phyloP scores from a whole-genome alignment of 2,329 filamentous ascomycete species.

The Fusarium sp. region DNA sequence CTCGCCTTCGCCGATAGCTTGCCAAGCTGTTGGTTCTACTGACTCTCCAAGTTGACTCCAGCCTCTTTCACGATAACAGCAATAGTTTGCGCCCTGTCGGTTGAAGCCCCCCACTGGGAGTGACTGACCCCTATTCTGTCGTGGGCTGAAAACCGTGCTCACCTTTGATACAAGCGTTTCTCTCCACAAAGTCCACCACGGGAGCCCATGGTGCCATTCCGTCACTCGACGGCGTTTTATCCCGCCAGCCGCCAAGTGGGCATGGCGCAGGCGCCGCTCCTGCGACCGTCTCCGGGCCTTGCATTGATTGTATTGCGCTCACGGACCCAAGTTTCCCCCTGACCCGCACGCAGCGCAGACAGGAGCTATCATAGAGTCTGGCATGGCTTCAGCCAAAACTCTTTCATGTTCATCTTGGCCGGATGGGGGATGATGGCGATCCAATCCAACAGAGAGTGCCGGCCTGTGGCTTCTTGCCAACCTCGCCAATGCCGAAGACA shows the following conservation, averaged over 20 bases:
- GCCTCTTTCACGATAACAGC: not conserved
- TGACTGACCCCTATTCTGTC: conserved; percentile 19
- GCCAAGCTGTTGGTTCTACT: not conserved
- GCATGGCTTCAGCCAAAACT: conserved; percentile 7
- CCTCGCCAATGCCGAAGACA: not conserved
- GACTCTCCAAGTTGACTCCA: not conserved
- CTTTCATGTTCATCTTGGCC: not conserved
- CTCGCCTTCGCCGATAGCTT: conserved; percentile 2
- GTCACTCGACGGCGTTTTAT: conserved; percentile 35
- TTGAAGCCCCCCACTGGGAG: not conserved
- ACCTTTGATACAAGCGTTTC: conserved; percentile 15
- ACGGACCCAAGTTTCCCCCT: not conserved
- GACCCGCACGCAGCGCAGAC: not conserved
- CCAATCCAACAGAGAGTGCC: not conserved
- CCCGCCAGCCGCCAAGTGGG: conserved; percentile 35
- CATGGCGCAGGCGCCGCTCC: conserved; percentile 30
- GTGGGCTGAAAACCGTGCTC: conserved; percentile 34
- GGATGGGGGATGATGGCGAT: not conserved
- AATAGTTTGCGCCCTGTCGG: not conserved
- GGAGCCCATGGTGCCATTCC: conserved; percentile 35
- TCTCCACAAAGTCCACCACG: conserved; percentile 27
- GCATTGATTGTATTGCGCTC: conserved; percentile 5
- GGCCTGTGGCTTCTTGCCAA: not conserved
- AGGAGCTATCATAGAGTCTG: not conserved
- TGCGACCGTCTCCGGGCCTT: conserved; percentile 8